phyloP scores from a whole-genome alignment of 2,329 filamentous ascomycete species.

The Pyricularia grisea region DNA sequence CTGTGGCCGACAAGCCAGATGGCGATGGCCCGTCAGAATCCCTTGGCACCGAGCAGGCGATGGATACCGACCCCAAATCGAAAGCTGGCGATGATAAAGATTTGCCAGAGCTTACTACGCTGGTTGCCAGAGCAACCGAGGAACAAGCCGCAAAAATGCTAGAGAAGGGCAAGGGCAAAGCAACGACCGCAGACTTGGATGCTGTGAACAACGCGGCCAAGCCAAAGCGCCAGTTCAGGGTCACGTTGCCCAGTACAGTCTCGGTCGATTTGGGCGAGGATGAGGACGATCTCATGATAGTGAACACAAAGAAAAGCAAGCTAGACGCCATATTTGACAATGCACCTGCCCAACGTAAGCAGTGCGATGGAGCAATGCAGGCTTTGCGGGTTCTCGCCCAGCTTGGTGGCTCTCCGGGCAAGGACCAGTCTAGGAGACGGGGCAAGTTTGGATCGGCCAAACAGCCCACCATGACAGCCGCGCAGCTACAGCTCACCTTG shows the following conservation, averaged over 20 bases:
- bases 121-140: conserved; percentile 19
- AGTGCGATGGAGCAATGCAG: conserved; percentile 54
- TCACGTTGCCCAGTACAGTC: conserved; percentile 33
- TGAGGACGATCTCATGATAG: conserved; percentile 56
- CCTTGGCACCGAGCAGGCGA: conserved; percentile 8
- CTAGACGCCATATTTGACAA: conserved; percentile 61
- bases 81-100: conserved; percentile 19
- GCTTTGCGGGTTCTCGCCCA: conserved; percentile 67
- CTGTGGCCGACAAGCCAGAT: conserved; percentile 23
- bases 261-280: conserved; percentile 35
- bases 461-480: conserved; percentile 35
- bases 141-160: conserved; percentile 20
- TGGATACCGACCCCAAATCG: neutral
- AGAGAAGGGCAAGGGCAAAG: conserved; percentile 56
- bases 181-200: conserved; percentile 17
- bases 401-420: conserved; percentile 48
- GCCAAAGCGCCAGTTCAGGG: conserved; percentile 35
- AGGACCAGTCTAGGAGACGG: conserved; percentile 21
- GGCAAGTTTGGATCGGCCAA: conserved; percentile 34
- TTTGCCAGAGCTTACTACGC: conserved; percentile 27
- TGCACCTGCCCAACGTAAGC: conserved; percentile 51
- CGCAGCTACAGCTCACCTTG: conserved; percentile 44
- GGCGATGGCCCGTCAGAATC: conserved; percentile 7
- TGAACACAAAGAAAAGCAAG: conserved; percentile 36
- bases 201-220: conserved; percentile 17